phyloP scores from a whole-genome alignment of 129 eudicot species.

The Helianthus tuberosus region DNA sequence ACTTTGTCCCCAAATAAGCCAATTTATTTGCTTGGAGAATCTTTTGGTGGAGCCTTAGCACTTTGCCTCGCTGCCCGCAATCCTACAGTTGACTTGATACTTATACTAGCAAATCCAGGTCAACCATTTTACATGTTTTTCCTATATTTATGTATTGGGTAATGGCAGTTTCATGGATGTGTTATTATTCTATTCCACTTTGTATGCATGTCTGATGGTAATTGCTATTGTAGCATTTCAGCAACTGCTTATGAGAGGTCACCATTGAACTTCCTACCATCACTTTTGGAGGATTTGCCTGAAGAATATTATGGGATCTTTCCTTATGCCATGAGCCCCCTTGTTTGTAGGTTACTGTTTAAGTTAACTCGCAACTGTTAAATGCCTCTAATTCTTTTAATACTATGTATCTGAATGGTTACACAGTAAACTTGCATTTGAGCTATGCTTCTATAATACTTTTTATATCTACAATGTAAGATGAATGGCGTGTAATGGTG shows the following conservation, averaged over 20 bases:
- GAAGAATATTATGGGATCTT: slow-evolving; percentile 58
- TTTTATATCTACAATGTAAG: neutral
- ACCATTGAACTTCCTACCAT: slow-evolving; percentile 57
- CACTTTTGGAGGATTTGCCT: slow-evolving; percentile 57
- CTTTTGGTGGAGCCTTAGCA: slow-evolving; percentile 85
- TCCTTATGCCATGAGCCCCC: slow-evolving; percentile 66
- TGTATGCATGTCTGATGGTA: neutral
- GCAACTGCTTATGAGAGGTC: slow-evolving; percentile 87
- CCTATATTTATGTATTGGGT: neutral
- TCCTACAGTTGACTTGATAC: slow-evolving; percentile 68
- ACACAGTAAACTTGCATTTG: neutral
- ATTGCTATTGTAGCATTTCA: slow-evolving; percentile 46
- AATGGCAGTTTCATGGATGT: neutral
- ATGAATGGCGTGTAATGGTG: neutral
- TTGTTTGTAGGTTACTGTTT: slow-evolving; percentile 56
- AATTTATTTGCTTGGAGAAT: slow-evolving; percentile 81
- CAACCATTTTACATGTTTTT: slow-evolving; percentile 9
- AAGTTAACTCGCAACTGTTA: neutral
- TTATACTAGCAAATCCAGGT: slow-evolving; percentile 86
- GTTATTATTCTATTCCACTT: slow-evolving; percentile 53
- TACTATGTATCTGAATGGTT: neutral
- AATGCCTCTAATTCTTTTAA: neutral
- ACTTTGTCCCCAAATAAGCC: slow-evolving; percentile 71
- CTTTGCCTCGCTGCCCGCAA: slow-evolving; percentile 85
- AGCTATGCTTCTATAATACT: neutral